Evolutionary conservation across 1,284 basidiomycete genomes (phyloP), one percentile per base, ranked within the genome.

Genomic region (Schizopora paradoxa): DNA sequence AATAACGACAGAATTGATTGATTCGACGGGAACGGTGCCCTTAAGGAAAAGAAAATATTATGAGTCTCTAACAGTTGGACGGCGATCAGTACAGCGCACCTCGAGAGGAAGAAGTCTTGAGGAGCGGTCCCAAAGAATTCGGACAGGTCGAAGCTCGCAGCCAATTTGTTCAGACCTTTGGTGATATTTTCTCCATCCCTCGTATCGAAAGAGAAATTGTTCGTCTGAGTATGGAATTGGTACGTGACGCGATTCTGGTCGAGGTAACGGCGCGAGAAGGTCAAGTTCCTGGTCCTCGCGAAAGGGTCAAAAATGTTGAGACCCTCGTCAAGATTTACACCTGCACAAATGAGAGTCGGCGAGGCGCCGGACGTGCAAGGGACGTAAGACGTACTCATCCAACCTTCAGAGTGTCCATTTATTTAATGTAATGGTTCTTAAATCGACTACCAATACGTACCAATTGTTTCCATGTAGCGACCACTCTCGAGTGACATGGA

Each of bases 381-480:
- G 16, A 23, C 5, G 18, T 7, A n/a, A n/a, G n/a, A 62, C 66
- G 44, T 54, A 76, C 77, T 74, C 63, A 79, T 59, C 73, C 75
- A 79, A 10, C 74, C 72, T 73, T 26, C 7, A 35, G 41, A 37
- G 5, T 21, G 37, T 37, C 32, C 27, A 10, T 26, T 18, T 16
- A 47, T 41, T 40, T 11, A 16, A 27, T 14, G 2, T 1, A 27
- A 51, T 46, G 5, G 5, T 32, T 5, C 18, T 2, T 10, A 28
- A 16, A 29, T 13, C n/a, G n/a, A n/a, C n/a, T n/a, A n/a, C n/a
- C n/a, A 19, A 3, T 11, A 56, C 68, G 54, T 60, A 69, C 86
- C 87, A 47, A 92, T 70, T 5, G 90, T 91, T 65, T 93, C 90
- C 80, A 92, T 85, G 61, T 91, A 93, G 19, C 86, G 72, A 36